phyloP scores from a whole-genome alignment of 139 green algal species.

The Tetradesmus lagerheimii region DNA sequence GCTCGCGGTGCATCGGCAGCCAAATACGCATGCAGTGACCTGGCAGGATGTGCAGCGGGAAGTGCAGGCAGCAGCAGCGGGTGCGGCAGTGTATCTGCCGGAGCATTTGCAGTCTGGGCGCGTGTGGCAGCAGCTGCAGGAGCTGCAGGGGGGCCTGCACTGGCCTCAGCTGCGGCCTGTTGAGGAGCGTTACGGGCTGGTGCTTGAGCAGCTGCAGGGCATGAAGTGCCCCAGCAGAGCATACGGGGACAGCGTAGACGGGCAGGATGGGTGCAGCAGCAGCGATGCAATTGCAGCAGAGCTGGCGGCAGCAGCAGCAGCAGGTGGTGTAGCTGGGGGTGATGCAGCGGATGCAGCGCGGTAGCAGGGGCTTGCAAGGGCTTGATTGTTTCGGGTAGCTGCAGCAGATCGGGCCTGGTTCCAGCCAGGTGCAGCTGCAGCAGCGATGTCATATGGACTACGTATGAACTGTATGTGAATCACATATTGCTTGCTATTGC shows the following conservation, averaged over 20 bases:
- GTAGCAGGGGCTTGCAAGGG: background rate
- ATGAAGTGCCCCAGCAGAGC: constrained; percentile 37
- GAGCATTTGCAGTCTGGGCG: constrained; percentile 15
- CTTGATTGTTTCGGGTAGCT: background rate
- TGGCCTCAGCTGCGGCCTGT: background rate
- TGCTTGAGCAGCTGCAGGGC: constrained; percentile 23
- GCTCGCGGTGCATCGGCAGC: constrained; percentile 84
- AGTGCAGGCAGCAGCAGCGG: background rate
- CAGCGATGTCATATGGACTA: background rate
- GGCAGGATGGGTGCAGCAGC: constrained; percentile 1
- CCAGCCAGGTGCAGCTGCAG: background rate
- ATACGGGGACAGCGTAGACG: constrained; percentile 15
- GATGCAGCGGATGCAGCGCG: background rate
- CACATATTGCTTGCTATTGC: no score
- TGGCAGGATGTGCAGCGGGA: constrained; percentile 18
- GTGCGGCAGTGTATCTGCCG: background rate
- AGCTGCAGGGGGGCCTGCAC: constrained; percentile 10
- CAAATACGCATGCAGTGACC: constrained; percentile 23
- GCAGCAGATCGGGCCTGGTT: background rate
- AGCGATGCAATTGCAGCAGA: background rate
- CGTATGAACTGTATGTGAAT: no score
- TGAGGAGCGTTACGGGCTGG: constrained; percentile 26
- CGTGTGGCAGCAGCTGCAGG: constrained; percentile 23
- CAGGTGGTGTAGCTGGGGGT: background rate
- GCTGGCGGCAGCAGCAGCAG: background rate